These are phyloP conservation scores for Paramecium primaurelia DNA, from an alignment of 73 alveolate genomes.

Conservation along the genomic window DNA sequence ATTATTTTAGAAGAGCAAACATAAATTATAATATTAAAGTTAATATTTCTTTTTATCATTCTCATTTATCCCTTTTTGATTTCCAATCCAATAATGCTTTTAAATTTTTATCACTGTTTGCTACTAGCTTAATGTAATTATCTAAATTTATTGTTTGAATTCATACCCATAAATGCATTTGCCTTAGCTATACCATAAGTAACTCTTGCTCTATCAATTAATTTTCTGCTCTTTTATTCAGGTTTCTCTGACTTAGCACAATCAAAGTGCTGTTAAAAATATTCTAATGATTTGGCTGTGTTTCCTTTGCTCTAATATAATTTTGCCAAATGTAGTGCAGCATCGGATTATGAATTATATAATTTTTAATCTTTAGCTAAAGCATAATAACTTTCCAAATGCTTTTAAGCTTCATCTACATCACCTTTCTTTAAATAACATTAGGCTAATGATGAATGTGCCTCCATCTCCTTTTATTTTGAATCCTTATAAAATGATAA, in stretches of 20 bases:
- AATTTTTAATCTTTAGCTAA: conserved; percentile 53
- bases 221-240: conserved; percentile 51
- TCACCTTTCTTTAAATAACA: conserved; percentile 50
- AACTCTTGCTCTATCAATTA: conserved; percentile 61
- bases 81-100: conserved; percentile 59
- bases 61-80: conserved; percentile 57
- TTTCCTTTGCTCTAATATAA: conserved; percentile 53
- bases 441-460: conserved; percentile 60
- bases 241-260: conserved; percentile 64
- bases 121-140: conserved; percentile 52
- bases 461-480: conserved; percentile 60
- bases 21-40: not conserved
- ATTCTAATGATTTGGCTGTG: conserved; percentile 61
- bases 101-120: conserved; percentile 53
- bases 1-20: not conserved
- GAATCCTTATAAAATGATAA: conserved; percentile 8
- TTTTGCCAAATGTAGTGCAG: conserved; percentile 56
- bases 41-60: not conserved
- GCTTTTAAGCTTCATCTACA: conserved; percentile 59
- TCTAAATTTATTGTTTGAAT: not conserved
- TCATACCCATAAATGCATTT: conserved; percentile 56
- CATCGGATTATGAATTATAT: conserved; percentile 59
- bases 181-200: conserved; percentile 60
- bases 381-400: conserved; percentile 47
- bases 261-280: conserved; percentile 57